These are phyloP conservation scores for Pyropia yezoensis DNA, from an alignment of 23 red algal genomes.

Conservation along the genomic window DNA sequence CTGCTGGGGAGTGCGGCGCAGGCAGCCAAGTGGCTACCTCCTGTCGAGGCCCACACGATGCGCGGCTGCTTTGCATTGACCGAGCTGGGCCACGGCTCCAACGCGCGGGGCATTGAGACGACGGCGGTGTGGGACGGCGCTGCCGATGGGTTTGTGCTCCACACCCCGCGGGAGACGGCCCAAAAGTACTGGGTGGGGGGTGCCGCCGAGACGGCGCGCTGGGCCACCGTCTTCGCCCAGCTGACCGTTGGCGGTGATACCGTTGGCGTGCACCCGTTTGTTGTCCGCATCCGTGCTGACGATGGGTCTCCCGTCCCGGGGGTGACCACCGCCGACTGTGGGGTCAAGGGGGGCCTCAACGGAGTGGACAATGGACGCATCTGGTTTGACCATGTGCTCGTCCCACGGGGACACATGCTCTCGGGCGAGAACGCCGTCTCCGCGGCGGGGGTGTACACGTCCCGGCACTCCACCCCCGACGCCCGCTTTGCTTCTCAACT, in stretches of 20 bases:
- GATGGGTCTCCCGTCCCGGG: constrained; percentile 17
- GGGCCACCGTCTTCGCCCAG: constrained; percentile 76
- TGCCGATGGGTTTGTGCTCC: constrained; percentile 38
- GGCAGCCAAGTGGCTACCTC: constrained; percentile 35
- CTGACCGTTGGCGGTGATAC: constrained; percentile 27
- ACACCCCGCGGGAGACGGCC: constrained; percentile 72
- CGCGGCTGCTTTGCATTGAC: constrained; percentile 94
- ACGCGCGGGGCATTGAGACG: constrained; percentile 91
- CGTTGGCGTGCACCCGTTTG: constrained; percentile 83
- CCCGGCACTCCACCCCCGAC: constrained; percentile 44
- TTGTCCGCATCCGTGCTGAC: constrained; percentile 57
- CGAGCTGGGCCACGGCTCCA: constrained; percentile 92
- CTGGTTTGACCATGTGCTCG: constrained; percentile 79
- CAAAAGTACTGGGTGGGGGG: constrained; percentile 98
- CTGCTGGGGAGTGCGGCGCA: constrained; percentile 62
- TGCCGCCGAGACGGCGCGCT: constrained; percentile 60
- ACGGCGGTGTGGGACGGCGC: constrained; percentile 53
- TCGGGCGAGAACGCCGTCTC: constrained; percentile 27
- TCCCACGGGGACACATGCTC: constrained; percentile 63
- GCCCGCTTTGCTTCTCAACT: constrained; percentile 76
- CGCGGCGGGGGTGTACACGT: constrained; percentile 56
- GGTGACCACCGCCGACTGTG: constrained; percentile 71
- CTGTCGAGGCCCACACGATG: constrained; percentile 42
- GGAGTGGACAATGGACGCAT: constrained; percentile 99
- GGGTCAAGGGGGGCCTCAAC: constrained; percentile 81